Evolutionary conservation across 768 basidiomycete species (phyloP), one percentile per base, ranked within the genome.

Genomic region (Porphyrellus cyaneotinctus): DNA sequence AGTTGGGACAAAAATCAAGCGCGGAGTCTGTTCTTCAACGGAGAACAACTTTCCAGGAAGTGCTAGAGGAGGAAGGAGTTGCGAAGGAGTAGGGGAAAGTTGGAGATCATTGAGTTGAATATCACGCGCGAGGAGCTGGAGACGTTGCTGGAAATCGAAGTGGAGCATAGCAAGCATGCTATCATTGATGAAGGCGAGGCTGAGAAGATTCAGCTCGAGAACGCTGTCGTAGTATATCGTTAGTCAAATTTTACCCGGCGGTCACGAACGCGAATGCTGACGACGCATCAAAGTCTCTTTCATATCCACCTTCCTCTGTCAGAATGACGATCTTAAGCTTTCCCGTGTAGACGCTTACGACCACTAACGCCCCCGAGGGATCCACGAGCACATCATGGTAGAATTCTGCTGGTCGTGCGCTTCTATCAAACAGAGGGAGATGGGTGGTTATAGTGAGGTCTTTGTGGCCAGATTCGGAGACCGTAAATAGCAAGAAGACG

Each of bases 321-420:
- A 92, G 65, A 13, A 64, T 64, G 18, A 92, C 67, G 18, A 88
- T 72, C 61, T 81, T 88, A 39, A 93, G 75, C 60, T 81, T 88
- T 36, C 87, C 86, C 0, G 74, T 72, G 61, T 89, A 91, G 55
- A 83, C 80, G 67, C 80, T 83, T 22, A 79, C 81, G 18, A 88
- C 70, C 3, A 80, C 86, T 13, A 85, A 49, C 18, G 73, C 70
- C 15, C 87, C 86, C 6, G 77, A 76, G 1, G 82, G 80, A 59
- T 87, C 77, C n/a, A 91, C 75, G 22, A 87, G 62, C 17, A 88
- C 70, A 57, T 86, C 80, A 33, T 81, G 85, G 63, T 82, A 83
- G 69, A 84, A 88, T 66, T 92, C 90, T 11, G 86, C 79, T 5
- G 73, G 72, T 14, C 86, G 78, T n/a, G 78, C 73, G 39, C 67